Conservation (phyloP, 371 early-diverging fungal genomes). For the Dichotomocladium elegans region DNA sequence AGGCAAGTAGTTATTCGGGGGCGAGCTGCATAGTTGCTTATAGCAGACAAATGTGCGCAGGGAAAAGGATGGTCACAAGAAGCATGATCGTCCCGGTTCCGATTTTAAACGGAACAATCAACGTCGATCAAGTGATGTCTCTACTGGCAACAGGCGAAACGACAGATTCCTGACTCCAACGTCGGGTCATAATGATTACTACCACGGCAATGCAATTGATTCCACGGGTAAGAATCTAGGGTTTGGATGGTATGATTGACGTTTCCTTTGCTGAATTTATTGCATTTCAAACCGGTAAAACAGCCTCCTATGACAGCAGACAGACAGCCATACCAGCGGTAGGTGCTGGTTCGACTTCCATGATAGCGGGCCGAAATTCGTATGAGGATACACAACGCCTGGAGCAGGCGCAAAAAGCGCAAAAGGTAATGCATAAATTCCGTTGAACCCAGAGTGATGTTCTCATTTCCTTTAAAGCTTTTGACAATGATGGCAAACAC, state of each 20-base stretch:
- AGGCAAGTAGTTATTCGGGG: slow-evolving; percentile 21
- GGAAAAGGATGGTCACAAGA: slow-evolving; percentile 5
- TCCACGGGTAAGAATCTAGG: no score
- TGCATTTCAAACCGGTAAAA: no score
- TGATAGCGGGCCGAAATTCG: not conserved
- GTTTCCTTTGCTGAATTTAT: no score
- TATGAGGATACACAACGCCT: not conserved
- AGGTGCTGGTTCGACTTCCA: no score
- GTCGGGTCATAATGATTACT: no score
- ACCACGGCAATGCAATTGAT: no score
- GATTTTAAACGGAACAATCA: not conserved
- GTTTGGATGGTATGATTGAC: no score
- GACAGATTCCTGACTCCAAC: no score
- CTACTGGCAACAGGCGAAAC: no score
- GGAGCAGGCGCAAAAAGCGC: slow-evolving; percentile 30
- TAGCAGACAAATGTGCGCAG: not conserved
- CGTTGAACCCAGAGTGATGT: not conserved
- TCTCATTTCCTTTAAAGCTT: slow-evolving; percentile 1
- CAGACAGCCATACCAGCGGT: no score
- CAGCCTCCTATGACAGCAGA: no score
- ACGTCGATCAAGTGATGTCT: slow-evolving; percentile 1
- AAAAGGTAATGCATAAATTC: slow-evolving; percentile 17
- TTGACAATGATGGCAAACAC: slow-evolving; percentile 15
- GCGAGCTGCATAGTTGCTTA: not conserved
- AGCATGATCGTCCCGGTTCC: not conserved